phyloP scores from a whole-genome alignment of 1,284 basidiomycete genomes.

The Meira nashicola region DNA sequence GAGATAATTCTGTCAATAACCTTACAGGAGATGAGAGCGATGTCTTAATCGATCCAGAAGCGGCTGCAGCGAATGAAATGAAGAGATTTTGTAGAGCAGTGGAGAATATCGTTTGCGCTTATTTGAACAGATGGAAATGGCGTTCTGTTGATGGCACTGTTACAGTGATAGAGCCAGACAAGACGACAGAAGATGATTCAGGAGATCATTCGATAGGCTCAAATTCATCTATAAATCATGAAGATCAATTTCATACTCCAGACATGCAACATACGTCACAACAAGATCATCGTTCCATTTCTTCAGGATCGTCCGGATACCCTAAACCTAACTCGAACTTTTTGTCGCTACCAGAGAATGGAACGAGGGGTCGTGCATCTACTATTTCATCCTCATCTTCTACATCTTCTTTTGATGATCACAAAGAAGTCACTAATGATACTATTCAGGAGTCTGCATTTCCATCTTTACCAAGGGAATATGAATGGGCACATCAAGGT shows the following conservation, averaged over 20 bases:
- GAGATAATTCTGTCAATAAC: not conserved
- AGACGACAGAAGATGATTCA: too few species aligned
- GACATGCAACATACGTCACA: too few species aligned
- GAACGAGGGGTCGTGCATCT: not conserved
- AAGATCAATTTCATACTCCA: too few species aligned
- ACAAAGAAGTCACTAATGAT: not conserved
- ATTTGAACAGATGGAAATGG: slow-evolving; percentile 35
- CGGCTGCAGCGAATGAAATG: slow-evolving; percentile 33
- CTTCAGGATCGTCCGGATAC: too few species aligned
- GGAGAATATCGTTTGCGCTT: slow-evolving; percentile 47
- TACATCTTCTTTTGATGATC: not conserved
- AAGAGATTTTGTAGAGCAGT: slow-evolving; percentile 40
- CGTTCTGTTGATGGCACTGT: too few species aligned
- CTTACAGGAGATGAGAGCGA: not conserved
- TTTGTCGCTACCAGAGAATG: not conserved
- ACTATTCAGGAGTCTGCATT: not conserved
- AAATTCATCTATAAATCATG: too few species aligned
- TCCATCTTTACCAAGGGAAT: slow-evolving; percentile 9
- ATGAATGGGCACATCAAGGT: slow-evolving; percentile 11
- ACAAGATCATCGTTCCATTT: too few species aligned
- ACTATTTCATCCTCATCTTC: not conserved
- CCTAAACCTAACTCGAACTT: too few species aligned
- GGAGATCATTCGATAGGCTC: too few species aligned
- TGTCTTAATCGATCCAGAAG: slow-evolving; percentile 24
- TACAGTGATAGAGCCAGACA: too few species aligned